Evolutionary conservation across 495 filamentous ascomycete species (phyloP).

Genomic region (Rhypophila decipiens): DNA sequence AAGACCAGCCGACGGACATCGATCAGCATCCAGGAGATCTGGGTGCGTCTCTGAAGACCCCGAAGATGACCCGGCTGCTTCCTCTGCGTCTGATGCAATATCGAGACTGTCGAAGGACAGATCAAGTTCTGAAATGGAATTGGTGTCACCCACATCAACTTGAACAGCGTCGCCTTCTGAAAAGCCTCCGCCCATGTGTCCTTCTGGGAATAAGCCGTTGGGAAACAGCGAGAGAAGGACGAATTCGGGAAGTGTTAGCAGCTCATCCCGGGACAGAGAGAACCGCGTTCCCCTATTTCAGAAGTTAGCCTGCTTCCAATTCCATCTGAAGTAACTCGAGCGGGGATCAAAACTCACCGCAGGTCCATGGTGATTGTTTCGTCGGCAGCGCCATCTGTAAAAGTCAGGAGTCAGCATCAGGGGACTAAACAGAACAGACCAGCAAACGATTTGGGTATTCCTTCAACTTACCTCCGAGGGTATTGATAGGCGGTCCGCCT

Average conservation of each 20-base stretch:
- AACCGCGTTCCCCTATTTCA: constrained; percentile 77
- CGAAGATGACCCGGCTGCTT: too few relatives aligned
- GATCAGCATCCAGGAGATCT: too few relatives aligned
- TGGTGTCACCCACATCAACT: constrained; percentile 73
- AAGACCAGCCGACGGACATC: too few relatives aligned
- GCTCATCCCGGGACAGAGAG: constrained; percentile 85
- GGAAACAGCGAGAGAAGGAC: constrained; percentile 98
- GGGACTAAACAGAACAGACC: too few relatives aligned
- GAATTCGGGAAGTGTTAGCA: constrained; percentile 93
- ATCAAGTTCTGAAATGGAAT: constrained; percentile 1
- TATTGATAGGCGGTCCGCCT: constrained; percentile 79
- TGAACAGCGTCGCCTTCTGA: constrained; percentile 87
- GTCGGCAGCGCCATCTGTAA: constrained; percentile 74
- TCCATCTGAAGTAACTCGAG: too few relatives aligned
- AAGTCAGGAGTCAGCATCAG: neutral
- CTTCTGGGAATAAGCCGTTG: constrained; percentile 94
- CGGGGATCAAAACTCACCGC: constrained; percentile 59
- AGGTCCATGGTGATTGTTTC: constrained; percentile 94
- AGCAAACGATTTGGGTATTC: neutral
- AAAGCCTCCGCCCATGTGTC: constrained; percentile 88
- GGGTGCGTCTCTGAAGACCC: too few relatives aligned
- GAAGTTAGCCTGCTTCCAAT: too few relatives aligned
- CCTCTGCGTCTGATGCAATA: too few relatives aligned
- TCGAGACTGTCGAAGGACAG: too few relatives aligned
- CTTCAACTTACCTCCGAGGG: constrained; percentile 65